Evolutionary conservation across 1,284 basidiomycete genomes (phyloP).

Genomic region (Cryptococcus depauperatus): DNA sequence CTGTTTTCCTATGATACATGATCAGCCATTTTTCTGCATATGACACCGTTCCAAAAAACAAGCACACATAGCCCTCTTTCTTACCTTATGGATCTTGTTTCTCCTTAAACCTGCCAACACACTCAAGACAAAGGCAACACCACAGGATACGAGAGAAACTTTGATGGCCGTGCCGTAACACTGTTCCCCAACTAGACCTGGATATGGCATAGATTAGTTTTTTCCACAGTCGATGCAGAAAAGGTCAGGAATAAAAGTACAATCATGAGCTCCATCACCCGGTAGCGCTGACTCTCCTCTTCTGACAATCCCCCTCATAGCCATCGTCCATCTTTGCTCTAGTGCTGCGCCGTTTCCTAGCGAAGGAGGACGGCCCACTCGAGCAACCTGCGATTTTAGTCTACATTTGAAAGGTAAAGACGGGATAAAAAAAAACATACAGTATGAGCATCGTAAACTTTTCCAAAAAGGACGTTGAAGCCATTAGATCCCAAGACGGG

Average conservation of each 20-base stretch:
- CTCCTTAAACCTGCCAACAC: conserved; percentile 33
- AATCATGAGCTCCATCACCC: conserved; percentile 17
- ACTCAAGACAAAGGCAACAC: conserved; percentile 33
- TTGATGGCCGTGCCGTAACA: conserved; percentile 43
- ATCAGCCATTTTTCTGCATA: neutral
- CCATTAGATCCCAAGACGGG: conserved; percentile 75
- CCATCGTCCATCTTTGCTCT: conserved; percentile 8
- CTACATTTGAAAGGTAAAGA: neutral
- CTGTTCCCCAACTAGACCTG: conserved; percentile 33
- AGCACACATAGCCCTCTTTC: conserved; percentile 12
- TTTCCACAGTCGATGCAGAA: no score
- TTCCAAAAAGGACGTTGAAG: conserved; percentile 75
- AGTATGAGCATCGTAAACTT: conserved; percentile 65
- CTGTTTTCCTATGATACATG: neutral
- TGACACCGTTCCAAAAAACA: neutral
- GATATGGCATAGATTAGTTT: no score
- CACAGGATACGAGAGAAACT: conserved; percentile 29
- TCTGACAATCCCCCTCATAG: conserved; percentile 1
- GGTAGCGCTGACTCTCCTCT: conserved; percentile 10
- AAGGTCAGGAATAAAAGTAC: conserved; percentile 5
- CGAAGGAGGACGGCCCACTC: no score
- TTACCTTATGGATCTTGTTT: conserved; percentile 21
- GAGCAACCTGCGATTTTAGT: no score
- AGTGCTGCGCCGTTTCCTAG: conserved; percentile 7
- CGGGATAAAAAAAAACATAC: conserved; percentile 14